Percentiles rank a stretch among this genome's conserved stretches.
These are phyloP conservation scores for Saussurea involucrata DNA, from an alignment of 129 eudicot genomes.

Conservation along the genomic window DNA sequence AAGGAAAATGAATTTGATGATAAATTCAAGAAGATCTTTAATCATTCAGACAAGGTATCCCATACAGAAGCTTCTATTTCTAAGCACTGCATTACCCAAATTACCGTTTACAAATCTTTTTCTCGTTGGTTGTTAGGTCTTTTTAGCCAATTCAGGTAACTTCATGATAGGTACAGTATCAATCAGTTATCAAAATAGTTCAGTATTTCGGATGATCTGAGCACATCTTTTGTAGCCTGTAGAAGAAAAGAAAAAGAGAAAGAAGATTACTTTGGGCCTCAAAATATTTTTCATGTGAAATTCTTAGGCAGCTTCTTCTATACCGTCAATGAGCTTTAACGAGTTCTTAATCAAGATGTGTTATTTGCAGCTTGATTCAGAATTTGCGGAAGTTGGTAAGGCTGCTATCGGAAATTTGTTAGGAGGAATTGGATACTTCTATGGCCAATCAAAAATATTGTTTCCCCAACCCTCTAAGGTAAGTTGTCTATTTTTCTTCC, in stretches of 20 bases:
- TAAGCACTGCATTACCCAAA: no score
- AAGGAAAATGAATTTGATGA: constrained; percentile 72
- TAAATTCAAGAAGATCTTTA: constrained; percentile 53
- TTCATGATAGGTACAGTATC: neutral
- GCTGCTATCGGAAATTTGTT: constrained; percentile 85
- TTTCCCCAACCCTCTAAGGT: constrained; percentile 60
- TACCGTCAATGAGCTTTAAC: neutral
- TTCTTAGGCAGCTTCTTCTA: neutral
- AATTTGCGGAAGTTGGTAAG: constrained; percentile 62
- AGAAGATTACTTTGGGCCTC: neutral
- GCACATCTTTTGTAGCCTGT: neutral
- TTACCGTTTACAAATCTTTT: neutral
- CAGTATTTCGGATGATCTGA: neutral
- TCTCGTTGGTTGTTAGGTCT: neutral
- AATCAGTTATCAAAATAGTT: neutral
- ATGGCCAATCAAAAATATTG: constrained; percentile 89
- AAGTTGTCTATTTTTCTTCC: constrained; percentile 24
- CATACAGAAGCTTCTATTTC: constrained; percentile 2
- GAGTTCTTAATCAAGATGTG: constrained; percentile 3
- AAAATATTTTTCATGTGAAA: neutral
- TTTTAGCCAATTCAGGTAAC: neutral
- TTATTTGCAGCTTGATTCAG: constrained; percentile 59
- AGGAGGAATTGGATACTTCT: constrained; percentile 95
- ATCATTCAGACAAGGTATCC: constrained; percentile 61
- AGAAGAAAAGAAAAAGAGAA: neutral